Percentiles rank a stretch among this genome's conserved stretches.
These are phyloP conservation scores for Elsinoe necatrix DNA, from an alignment of 2,329 filamentous ascomycete species.

Conservation along the genomic window DNA sequence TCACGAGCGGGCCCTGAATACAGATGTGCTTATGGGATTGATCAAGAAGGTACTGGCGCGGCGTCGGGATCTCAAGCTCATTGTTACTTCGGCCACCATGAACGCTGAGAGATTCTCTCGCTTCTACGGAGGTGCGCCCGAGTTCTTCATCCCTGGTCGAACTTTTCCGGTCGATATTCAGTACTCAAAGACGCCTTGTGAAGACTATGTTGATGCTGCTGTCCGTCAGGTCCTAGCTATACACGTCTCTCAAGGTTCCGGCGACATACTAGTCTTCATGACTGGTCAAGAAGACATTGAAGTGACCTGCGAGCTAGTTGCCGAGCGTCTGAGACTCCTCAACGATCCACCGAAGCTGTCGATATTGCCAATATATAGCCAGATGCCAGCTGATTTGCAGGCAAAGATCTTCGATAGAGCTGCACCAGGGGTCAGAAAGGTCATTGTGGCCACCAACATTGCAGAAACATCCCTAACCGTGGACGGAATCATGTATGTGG, in stretches of 20 bases:
- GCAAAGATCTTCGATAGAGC: conserved; percentile 96
- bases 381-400: conserved; percentile 97
- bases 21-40: conserved; percentile 91
- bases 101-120: conserved; percentile 92
- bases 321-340: conserved; percentile 75
- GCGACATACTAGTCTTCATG: conserved; percentile 98
- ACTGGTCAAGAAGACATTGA: conserved; percentile 98
- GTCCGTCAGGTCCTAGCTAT: conserved; percentile 94
- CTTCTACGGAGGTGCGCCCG: conserved; percentile 91
- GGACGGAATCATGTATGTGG: conserved; percentile 98
- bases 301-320: conserved; percentile 85
- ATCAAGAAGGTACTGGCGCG: conserved; percentile 94
- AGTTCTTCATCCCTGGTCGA: conserved; percentile 90
- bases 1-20: conserved; percentile 92
- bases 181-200: conserved; percentile 87
- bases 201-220: conserved; percentile 95
- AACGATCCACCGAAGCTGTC: conserved; percentile 93
- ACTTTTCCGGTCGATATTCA: conserved; percentile 97
- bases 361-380: conserved; percentile 96
- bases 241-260: conserved; percentile 85
- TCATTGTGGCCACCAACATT: conserved; percentile 97
- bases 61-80: conserved; percentile 84
- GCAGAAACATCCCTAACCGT: conserved; percentile 96
- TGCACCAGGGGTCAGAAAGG: conserved; percentile 82
- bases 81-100: conserved; percentile 98